Conservation (phyloP, 768 basidiomycete genomes). For the Plicaturopsis crispa region DNA sequence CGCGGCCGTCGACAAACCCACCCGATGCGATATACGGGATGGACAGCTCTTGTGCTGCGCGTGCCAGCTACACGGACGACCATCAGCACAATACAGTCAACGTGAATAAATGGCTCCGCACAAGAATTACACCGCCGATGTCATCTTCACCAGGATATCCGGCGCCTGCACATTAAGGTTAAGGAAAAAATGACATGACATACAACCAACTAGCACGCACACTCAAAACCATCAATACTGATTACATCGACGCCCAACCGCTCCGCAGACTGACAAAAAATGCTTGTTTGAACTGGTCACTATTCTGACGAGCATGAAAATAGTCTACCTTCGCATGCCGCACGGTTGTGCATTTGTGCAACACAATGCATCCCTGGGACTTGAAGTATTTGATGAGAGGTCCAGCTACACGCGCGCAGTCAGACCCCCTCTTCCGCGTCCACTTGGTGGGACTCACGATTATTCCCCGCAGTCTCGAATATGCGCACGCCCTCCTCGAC, state of each 20-base stretch:
- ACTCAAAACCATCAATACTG: slow-evolving; percentile 90
- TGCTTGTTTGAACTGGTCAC: too few relatives aligned
- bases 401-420: slow-evolving; percentile 47
- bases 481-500: slow-evolving; percentile 84
- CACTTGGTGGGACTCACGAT: slow-evolving; percentile 43
- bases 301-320: too few relatives aligned
- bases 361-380: slow-evolving; percentile 61
- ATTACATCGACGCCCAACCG: slow-evolving; percentile 78
- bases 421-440: too few relatives aligned
- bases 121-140: slow-evolving; percentile 80
- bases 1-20: slow-evolving; percentile 82
- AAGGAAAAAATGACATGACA: neutral
- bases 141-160: slow-evolving; percentile 95
- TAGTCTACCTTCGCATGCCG: slow-evolving; percentile 77
- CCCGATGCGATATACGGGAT: slow-evolving; percentile 88
- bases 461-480: slow-evolving; percentile 92
- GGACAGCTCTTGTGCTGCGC: slow-evolving; percentile 77
- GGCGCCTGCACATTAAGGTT: slow-evolving; percentile 47
- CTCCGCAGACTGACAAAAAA: slow-evolving; percentile 39
- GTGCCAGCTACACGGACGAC: slow-evolving; percentile 54
- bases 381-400: slow-evolving; percentile 79
- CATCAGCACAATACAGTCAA: slow-evolving; percentile 1
- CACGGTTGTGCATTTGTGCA: slow-evolving; percentile 88
- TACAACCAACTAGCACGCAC: slow-evolving; percentile 28
- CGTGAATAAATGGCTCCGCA: slow-evolving; percentile 20